Base-by-base conservation (phyloP, 495 filamentous ascomycete genomes). In the Glarea lozoyensis region DNA sequence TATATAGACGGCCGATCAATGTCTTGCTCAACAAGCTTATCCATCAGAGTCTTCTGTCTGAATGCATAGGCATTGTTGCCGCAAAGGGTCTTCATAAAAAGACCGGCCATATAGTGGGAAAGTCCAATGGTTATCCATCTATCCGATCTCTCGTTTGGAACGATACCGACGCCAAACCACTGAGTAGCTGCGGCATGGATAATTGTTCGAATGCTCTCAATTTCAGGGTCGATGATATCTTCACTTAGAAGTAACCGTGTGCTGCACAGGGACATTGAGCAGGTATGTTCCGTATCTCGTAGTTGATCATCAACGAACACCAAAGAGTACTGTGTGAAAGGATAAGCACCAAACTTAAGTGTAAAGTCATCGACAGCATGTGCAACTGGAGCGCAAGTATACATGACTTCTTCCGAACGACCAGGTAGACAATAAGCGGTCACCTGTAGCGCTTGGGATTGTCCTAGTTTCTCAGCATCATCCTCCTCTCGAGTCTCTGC, bases 61-160 rank as follows among this genome's bases (percentile, higher is more conserved):
- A 86, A 96, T 15, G 85, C 70, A 52, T 92, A 90, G 55, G 94
- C 87, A 55, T 99, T 99, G 49, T 90, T 94, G 2, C 92, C 92
- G 59, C 84, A 90, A 11, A 99, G 68, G 42, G 72, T 78, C 51
- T 76, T 85, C 78, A 97, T 83, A 61, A 90, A 97, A 2, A 84
- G 72, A 47, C 92, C 88, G 6, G 93, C 86, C 66, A 97, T 90
- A 62, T 84, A 96, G 70, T 85, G 89, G 16, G 88, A 81, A 37
- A 94, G 81, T 2, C 92, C 93, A 48, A 90, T 76, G 9, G 88
- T 82, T n/a, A 88, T 76, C 92, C 92, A 99, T 11, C 70, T 81
- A 57, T 99, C 92, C n/a, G 63, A 67, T 29, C 80, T 76, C 23
- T 81, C 73, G 51, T 84, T 79, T 1, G 92, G 81, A 34, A 92